Evolutionary conservation across 805 yeast species (phyloP).

Genomic region (Wickerhamiella nectarea): DNA sequence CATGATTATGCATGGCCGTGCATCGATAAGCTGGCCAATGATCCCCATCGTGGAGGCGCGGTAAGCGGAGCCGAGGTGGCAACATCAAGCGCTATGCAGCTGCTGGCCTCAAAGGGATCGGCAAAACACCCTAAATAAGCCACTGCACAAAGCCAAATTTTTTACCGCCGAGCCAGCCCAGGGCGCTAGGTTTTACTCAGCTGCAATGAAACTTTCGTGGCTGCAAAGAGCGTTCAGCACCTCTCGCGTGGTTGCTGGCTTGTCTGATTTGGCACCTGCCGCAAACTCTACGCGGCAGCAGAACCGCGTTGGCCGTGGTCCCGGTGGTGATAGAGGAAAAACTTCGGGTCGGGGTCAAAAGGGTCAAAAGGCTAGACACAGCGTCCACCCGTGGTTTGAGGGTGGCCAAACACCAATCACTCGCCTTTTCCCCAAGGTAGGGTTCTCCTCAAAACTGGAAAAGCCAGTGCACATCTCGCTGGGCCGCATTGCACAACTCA

Average conservation of each 20-base stretch:
- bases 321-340: constrained; percentile 75
- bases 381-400: constrained; percentile 86
- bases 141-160: no score
- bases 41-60: neutral
- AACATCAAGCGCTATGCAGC: no score
- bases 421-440: constrained; percentile 74
- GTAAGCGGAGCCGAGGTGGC: no score
- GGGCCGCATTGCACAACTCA: constrained; percentile 54
- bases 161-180: neutral
- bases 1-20: neutral
- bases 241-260: neutral
- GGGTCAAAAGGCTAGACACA: constrained; percentile 94
- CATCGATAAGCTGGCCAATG: neutral
- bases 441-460: constrained; percentile 41
- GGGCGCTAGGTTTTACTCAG: neutral
- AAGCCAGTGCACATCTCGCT: constrained; percentile 42
- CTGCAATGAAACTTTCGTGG: neutral
- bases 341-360: constrained; percentile 96
- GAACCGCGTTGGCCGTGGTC: constrained; percentile 86
- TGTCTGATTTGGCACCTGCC: constrained; percentile 23
- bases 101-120: no score
- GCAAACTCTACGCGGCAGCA: constrained; percentile 24
- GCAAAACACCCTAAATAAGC: no score
- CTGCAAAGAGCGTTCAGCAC: constrained; percentile 9
- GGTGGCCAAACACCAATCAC: constrained; percentile 97